Evolutionary conservation across 345 rosid genomes (phyloP).

Genomic region (Hibiscus trionum): DNA sequence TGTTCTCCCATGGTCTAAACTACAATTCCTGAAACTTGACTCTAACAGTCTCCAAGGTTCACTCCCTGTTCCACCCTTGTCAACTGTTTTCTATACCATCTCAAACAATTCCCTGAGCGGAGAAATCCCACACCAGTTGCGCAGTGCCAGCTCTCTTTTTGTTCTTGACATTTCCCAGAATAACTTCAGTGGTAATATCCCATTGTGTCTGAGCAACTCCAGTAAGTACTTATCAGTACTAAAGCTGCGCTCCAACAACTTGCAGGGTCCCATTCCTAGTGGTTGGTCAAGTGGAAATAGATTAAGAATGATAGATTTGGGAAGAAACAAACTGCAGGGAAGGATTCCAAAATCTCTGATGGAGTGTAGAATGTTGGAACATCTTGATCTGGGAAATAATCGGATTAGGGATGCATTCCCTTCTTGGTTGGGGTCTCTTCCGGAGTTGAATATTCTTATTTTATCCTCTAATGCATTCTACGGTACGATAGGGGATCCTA

Average conservation of each 20-base stretch:
- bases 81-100: background rate
- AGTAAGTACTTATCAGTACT: constrained; percentile 1
- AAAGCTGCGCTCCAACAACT: constrained; percentile 10
- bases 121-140: background rate
- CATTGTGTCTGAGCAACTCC: constrained; percentile 16
- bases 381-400: constrained; percentile 8
- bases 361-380: background rate
- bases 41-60: constrained; percentile 8
- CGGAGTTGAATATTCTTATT: background rate
- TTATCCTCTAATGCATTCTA: background rate
- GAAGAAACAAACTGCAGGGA: constrained; percentile 10
- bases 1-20: constrained; percentile 15
- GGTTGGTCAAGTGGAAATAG: background rate
- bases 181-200: background rate
- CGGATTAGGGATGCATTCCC: constrained; percentile 5
- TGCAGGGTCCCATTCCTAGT: constrained; percentile 14
- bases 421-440: constrained; percentile 12
- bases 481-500: background rate
- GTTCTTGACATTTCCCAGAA: constrained; percentile 5
- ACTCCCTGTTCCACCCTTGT: constrained; percentile 8
- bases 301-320: constrained; percentile 10
- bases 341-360: constrained; percentile 4
- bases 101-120: constrained; percentile 9
- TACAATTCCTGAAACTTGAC: background rate
- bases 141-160: constrained; percentile 3